Conservation (phyloP, 2,329 filamentous ascomycete genomes). For the Mycosphaerelloides madeirae region DNA sequence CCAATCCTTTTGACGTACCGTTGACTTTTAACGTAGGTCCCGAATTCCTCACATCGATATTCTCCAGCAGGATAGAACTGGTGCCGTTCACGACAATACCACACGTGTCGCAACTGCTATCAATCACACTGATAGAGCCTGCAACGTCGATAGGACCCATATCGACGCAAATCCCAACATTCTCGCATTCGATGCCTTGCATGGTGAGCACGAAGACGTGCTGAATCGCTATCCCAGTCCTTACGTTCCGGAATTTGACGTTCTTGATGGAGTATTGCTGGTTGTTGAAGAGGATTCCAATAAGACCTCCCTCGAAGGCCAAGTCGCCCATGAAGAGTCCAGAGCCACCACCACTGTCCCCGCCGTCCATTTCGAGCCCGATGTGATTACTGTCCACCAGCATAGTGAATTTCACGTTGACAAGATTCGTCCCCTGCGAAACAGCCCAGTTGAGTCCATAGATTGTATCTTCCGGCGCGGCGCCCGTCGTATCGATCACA, state of each 20-base stretch:
- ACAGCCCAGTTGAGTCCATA: conserved; percentile 28
- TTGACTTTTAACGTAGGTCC: conserved; percentile 20
- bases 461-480: conserved; percentile 13
- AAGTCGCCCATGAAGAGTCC: conserved; percentile 44
- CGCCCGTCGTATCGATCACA: conserved; percentile 25
- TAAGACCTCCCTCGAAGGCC: conserved; percentile 56
- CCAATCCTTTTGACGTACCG: conserved; percentile 21
- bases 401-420: conserved; percentile 34
- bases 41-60: conserved; percentile 18
- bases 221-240: conserved; percentile 19
- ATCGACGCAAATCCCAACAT: conserved; percentile 26
- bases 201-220: conserved; percentile 22
- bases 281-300: conserved; percentile 52
- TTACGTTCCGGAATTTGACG: conserved; percentile 25
- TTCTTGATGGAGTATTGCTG: conserved; percentile 52
- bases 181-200: conserved; percentile 23
- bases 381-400: conserved; percentile 32
- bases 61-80: conserved; percentile 21
- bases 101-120: conserved; percentile 19
- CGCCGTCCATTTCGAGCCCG: conserved; percentile 35
- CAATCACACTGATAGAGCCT: conserved; percentile 26
- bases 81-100: conserved; percentile 17
- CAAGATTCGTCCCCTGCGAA: conserved; percentile 26
- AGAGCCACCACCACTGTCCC: conserved; percentile 15
- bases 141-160: conserved; percentile 17